Conservation (phyloP, 371 early-diverging fungal genomes). For the Paraphysoderma sedebokerense region DNA sequence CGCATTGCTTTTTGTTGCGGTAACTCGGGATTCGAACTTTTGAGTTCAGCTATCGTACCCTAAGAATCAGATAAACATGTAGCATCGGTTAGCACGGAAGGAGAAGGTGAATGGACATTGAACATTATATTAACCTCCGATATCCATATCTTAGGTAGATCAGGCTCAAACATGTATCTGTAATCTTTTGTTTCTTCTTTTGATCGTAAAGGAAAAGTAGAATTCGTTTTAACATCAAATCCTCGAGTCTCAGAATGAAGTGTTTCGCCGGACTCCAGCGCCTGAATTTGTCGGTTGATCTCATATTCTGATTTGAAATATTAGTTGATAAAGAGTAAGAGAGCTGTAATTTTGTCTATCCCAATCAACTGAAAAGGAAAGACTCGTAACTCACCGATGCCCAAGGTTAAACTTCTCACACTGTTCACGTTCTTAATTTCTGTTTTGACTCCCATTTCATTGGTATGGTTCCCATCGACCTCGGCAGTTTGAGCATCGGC, state of each 20-base stretch:
- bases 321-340: neutral
- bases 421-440: constrained; percentile 85
- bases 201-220: constrained; percentile 46
- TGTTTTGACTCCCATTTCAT: constrained; percentile 19
- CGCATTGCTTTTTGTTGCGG: constrained; percentile 44
- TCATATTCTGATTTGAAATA: constrained; percentile 50
- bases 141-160: constrained; percentile 31
- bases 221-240: constrained; percentile 38
- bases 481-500: no score
- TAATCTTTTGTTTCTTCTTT: constrained; percentile 79
- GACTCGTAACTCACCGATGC: constrained; percentile 31
- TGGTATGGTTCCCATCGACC: neutral
- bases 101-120: constrained; percentile 8
- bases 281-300: constrained; percentile 44
- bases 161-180: constrained; percentile 85
- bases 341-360: neutral
- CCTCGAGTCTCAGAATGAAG: constrained; percentile 61
- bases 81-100: neutral
- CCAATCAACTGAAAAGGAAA: neutral
- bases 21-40: constrained; percentile 39
- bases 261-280: constrained; percentile 27
- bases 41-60: constrained; percentile 7
- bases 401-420: constrained; percentile 44
- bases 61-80: neutral
- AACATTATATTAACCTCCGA: constrained; percentile 10